Evolutionary conservation across 2,329 filamentous ascomycete genomes (phyloP).

Genomic region (Coniochaeta sp.): DNA sequence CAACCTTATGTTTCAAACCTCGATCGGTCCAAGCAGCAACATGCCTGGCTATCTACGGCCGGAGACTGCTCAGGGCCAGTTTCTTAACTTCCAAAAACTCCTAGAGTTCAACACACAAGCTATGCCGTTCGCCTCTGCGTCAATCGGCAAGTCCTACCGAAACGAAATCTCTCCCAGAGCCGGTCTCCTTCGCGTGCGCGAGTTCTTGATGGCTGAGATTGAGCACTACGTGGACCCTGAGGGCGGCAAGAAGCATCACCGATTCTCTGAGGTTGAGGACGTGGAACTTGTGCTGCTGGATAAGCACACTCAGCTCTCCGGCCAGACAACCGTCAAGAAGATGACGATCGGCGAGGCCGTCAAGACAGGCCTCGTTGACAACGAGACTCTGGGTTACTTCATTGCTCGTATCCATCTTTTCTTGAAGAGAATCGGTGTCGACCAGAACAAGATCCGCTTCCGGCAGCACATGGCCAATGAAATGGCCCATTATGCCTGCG

Average conservation of each 20-base stretch:
- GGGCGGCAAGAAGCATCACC: slow-evolving; percentile 86
- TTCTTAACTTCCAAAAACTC: slow-evolving; percentile 93
- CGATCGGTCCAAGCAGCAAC: slow-evolving; percentile 88
- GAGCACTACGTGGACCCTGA: slow-evolving; percentile 97
- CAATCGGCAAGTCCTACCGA: slow-evolving; percentile 94
- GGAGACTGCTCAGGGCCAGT: slow-evolving; percentile 97
- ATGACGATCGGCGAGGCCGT: slow-evolving; percentile 84
- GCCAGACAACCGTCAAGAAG: slow-evolving; percentile 67
- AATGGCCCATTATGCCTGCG: slow-evolving; percentile 83
- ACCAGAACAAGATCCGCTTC: slow-evolving; percentile 84
- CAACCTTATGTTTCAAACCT: slow-evolving; percentile 98
- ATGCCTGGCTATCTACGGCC: slow-evolving; percentile 79
- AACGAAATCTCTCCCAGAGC: slow-evolving; percentile 95
- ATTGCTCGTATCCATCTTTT: slow-evolving; percentile 89
- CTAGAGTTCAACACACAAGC: slow-evolving; percentile 91
- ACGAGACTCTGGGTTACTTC: slow-evolving; percentile 98
- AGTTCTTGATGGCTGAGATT: slow-evolving; percentile 98
- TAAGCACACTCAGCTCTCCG: slow-evolving; percentile 75
- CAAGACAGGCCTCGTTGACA: slow-evolving; percentile 75
- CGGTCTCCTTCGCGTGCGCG: slow-evolving; percentile 86
- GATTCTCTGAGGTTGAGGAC: slow-evolving; percentile 79
- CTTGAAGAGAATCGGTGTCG: slow-evolving; percentile 79
- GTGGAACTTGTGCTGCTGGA: slow-evolving; percentile 79
- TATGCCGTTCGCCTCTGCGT: slow-evolving; percentile 96
- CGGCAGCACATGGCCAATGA: slow-evolving; percentile 85